A percentile compares a stretch with the other conserved stretches of the same genome.
These are phyloP conservation scores for Piromyces finnis DNA, from an alignment of 192 early-diverging fungal genomes.

Conservation along the genomic window DNA sequence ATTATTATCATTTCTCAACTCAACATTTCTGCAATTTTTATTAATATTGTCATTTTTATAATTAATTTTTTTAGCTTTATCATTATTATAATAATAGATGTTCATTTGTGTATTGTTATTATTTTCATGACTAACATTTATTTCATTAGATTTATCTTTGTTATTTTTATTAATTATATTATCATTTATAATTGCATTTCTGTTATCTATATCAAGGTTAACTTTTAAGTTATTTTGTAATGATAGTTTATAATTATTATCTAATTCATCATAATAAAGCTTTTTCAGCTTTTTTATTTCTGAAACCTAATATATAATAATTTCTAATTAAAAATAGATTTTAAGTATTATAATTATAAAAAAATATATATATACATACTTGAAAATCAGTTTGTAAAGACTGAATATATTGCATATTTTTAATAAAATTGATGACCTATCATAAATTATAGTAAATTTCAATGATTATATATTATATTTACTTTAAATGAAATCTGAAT, in stretches of 20 bases:
- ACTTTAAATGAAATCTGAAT: too few relatives aligned
- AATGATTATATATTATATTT: too few relatives aligned
- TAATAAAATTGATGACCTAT: neutral
- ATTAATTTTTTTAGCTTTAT: neutral
- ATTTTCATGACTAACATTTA: neutral
- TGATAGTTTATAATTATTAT: neutral
- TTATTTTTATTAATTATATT: neutral
- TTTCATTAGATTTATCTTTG: neutral
- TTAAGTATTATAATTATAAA: too few relatives aligned
- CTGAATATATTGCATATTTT: neutral
- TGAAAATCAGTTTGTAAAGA: neutral
- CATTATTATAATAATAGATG: neutral
- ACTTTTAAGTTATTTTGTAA: neutral
- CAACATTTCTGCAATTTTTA: too few relatives aligned
- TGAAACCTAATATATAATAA: neutral
- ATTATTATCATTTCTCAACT: too few relatives aligned
- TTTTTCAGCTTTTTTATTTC: neutral
- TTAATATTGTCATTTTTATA: too few relatives aligned
- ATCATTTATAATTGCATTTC: neutral
- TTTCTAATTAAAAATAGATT: too few relatives aligned
- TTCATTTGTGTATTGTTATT: neutral
- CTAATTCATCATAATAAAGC: neutral
- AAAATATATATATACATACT: too few relatives aligned
- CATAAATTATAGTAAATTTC: neutral
- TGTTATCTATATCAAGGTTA: neutral